Evolutionary conservation across 495 filamentous ascomycete genomes (phyloP).

Genomic region (Penicillium bialowiezense): DNA sequence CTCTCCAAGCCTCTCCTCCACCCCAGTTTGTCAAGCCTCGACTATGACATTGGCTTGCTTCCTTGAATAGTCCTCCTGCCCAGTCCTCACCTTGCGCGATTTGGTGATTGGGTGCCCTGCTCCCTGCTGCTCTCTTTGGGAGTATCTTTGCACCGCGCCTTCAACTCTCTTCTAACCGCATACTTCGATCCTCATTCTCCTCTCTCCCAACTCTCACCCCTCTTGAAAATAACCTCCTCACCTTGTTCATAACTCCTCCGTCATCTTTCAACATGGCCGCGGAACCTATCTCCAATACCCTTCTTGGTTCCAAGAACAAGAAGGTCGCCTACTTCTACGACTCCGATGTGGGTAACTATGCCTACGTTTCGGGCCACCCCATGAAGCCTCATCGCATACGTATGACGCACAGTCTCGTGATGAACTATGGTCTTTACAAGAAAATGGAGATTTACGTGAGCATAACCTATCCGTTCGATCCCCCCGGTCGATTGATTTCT

Average conservation of each 20-base stretch:
- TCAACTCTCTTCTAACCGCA: constrained; percentile 6
- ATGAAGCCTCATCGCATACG: constrained; percentile 99
- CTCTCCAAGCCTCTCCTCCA: constrained; percentile 19
- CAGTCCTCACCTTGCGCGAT: constrained; percentile 1
- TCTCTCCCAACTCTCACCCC: not conserved
- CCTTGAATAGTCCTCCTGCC: constrained; percentile 4
- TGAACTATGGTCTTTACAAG: constrained; percentile 98
- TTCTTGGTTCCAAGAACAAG: constrained; percentile 54
- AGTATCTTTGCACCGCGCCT: constrained; percentile 8
- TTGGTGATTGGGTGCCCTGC: constrained; percentile 8
- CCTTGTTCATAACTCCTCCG: not conserved
- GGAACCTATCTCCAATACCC: constrained; percentile 49
- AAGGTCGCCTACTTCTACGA: constrained; percentile 97
- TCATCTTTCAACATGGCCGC: constrained; percentile 32
- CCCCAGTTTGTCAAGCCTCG: constrained; percentile 13
- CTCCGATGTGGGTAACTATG: constrained; percentile 94
- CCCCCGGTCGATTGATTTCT: constrained; percentile 7
- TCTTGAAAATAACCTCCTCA: not conserved
- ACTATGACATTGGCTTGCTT: constrained; percentile 17
- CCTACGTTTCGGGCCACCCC: constrained; percentile 95
- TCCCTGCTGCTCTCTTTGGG: not conserved
- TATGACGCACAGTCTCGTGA: constrained; percentile 93
- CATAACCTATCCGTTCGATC: constrained; percentile 8
- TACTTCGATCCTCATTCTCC: constrained; percentile 9
- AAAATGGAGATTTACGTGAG: constrained; percentile 98